Base-by-base conservation (phyloP, 2,329 filamentous ascomycete species). In the Neoscytalidium dimidiatum region DNA sequence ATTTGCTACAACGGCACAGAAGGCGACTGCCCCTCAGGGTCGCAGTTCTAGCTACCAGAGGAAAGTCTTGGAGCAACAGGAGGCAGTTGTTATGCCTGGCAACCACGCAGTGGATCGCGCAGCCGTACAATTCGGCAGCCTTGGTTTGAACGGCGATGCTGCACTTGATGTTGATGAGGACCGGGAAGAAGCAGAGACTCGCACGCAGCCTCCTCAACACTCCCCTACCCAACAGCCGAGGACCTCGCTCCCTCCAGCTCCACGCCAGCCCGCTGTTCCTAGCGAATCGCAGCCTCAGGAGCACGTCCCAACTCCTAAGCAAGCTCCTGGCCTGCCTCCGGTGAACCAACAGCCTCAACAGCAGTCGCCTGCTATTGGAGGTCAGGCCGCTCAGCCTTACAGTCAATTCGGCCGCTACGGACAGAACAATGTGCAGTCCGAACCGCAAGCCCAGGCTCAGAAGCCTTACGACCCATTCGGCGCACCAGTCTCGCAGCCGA, bases 11-110 rank as follows among this genome's bases (percentile, higher is more conserved):
- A 90, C 89, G 57, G 92, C 92, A 28, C 84, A 91, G 72, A 97
- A 96, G 81, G 91, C 91, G 13, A 90, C 89, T 67, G 81, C 86
- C 31, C 79, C 78, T 33, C 72, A 85, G 65, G 82, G 83, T 66
- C 91, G 94, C 67, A 89, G 88, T 63, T 87, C 92, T 21, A 94
- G 90, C 80, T 92, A 91, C 78, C 91, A 96, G 77, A 89, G 94
- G 69, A 91, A 92, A 72, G 86, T 97, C 62, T 84, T 96, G 73
- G 94, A 98, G 72, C 95, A 99, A 76, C 94, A 97, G 78, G 95
- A 99, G 81, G 92, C 95, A 66, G 95, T 99, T 44, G 93, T 97
- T 69, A 97, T 99, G 94, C 95, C 95, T 51, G 93, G 92, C 66
- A 97, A 97, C 82, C 93, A 95, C 70, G 94, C 95, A 62, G 91